Evolutionary conservation across 2,329 filamentous ascomycete species (phyloP), one percentile per base, ranked within the genome.

Genomic region (Penicillium paneum): DNA sequence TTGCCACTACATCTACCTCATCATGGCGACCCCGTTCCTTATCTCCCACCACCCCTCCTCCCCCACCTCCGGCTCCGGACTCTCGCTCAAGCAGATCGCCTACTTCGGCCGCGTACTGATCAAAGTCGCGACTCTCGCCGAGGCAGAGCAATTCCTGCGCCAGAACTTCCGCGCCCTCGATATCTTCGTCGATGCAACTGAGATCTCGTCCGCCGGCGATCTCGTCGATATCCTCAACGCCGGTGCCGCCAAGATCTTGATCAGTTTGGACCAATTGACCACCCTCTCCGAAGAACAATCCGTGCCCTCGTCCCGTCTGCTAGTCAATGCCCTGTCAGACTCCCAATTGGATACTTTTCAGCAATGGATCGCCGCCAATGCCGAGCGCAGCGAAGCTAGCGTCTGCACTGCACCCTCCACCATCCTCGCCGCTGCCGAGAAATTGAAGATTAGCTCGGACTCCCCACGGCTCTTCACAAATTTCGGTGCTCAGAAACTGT

Each of bases 221-320:
- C 79, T 97, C 34, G 76, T 93, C 50, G 83, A 88, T 43, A 81
- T 97, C 34, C 84, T 99, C 52, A 90, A 99, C 71, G 83, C 86
- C 60, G 94, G 94, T 56, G 91, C 91, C 7, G 83, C 86, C 49
- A 94, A 88, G 70, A 87, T 94, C 58, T 94, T 97, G 71, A 89
- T 96, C 47, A 82, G 82, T 17, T 82, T 86, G 44, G 80, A 85
- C 53, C 88, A 91, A 69, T 77, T 95, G 49, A 77, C 79, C 38
- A 71, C 76, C 17, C 73, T 88, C 40, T 74, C 79, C 48, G 64
- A 76, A 45, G 74, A 79, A 61, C 73, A 79, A 62, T 79, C 79
- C 29, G 75, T 86, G 40, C 73, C 75, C 12, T 77, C 80, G 8
- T 78, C 80, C 52, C 77, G 85, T 44, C 70, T 88, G n/a, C 80